Base-by-base conservation (phyloP, 1,139 yeast species). In the Candida albicans region DNA sequence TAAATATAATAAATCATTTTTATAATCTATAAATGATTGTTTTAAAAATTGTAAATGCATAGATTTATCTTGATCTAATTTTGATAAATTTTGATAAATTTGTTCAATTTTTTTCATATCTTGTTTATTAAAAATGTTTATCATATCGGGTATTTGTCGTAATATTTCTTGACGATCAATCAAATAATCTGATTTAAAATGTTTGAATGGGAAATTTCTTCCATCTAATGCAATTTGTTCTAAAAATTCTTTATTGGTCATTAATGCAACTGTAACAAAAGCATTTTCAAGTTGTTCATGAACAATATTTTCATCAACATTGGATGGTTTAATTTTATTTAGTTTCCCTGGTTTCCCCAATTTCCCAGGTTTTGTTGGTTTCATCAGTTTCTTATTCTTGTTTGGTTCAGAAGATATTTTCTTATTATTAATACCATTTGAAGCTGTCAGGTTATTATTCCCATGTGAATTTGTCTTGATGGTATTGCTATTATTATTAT, bases 21-120 rank as follows among this genome's bases (percentile, higher is more conserved):
- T 62, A 42, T 65, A 63, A 40, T 67, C 66, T 24, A 59, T 56
- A 31, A 66, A 52, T 43, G 62, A 65, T 35, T 67, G 55, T 47
- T 65, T 63, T 46, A 61, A 68, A 54, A 69, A 70, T 51, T 72
- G 71, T 42, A 61, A 52, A 44, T 72, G 77, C 26, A 73, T 67
- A 2, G 67, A 54, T 46, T 62, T 65, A 53, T 73, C 78, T 13
- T 60, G 50, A 48, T 73, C 79, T 37, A 73, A 56, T 45, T 63
- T 55, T 18, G 53, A 52, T 45, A 73, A 57, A 43, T 63, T 58
- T 10, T 56, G 52, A 51, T 73, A 73, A 3, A 67, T 57, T 26
- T 58, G 58, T 27, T 65, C 62, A 28, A 73, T 62, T 36, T 63
- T 61, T 15, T 59, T 56, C 57, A 64, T 56, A 33, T 57, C 53